These are phyloP conservation scores for Agrocybe pediades DNA, from an alignment of 768 basidiomycete species.

Conservation along the genomic window DNA sequence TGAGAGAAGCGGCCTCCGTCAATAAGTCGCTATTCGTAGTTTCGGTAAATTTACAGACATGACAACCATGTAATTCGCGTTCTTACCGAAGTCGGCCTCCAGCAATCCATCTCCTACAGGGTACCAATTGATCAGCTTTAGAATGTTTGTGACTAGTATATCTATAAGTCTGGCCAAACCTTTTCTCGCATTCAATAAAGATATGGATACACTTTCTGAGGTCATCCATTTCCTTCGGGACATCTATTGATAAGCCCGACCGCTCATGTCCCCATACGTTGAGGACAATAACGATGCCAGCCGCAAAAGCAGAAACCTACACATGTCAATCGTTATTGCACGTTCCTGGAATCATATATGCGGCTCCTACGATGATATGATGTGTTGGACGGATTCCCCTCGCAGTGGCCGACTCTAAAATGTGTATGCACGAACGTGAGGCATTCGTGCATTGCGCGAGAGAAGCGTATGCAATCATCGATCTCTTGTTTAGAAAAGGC, in stretches of 20 bases:
- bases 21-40: neutral
- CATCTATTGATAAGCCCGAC: constrained; percentile 36
- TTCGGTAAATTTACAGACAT: no score
- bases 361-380: constrained; percentile 15
- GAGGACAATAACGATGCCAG: constrained; percentile 56
- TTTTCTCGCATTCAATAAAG: constrained; percentile 37
- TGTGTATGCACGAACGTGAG: constrained; percentile 68
- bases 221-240: constrained; percentile 47
- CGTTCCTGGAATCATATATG: neutral
- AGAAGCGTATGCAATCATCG: constrained; percentile 48
- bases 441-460: constrained; percentile 72
- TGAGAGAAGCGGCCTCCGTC: neutral
- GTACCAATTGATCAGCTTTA: no score
- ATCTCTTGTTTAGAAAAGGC: constrained; percentile 56
- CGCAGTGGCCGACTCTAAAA: constrained; percentile 54
- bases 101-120: constrained; percentile 1
- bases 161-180: no score
- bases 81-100: neutral
- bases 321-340: neutral
- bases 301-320: constrained; percentile 37
- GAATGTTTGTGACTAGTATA: no score
- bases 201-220: constrained; percentile 52
- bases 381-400: constrained; percentile 18
- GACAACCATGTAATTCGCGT: neutral
- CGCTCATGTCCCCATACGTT: constrained; percentile 56